Base-by-base conservation (phyloP, 371 early-diverging fungal species). In the Batkoa obscura region DNA sequence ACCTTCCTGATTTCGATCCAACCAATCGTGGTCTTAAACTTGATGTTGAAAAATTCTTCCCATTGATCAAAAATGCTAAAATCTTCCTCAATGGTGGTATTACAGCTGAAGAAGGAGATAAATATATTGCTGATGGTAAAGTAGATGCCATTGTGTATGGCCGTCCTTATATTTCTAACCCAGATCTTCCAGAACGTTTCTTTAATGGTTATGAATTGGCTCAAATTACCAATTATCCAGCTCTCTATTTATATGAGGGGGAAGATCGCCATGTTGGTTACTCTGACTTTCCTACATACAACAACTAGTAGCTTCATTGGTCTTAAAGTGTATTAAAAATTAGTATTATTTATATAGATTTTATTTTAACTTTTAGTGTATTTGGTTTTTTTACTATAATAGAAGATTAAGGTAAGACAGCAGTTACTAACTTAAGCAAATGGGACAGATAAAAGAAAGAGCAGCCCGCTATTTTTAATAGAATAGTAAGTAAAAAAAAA, bases 61-160 rank as follows among this genome's bases (percentile, higher is more conserved):
- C 33, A 12, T 13, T 39, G 5, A 45, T 45, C 10, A 53, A 53
- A 30, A 37, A 37, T 15, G 12, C 53, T 30, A 15, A 39, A 12
- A 4, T 53, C 38, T 39, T 53, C 42, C 37, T 64, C 2, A 72
- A 80, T 8, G 79, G 72, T 0, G 92, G 92, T 0, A 60, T 72
- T 0, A 88, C 90, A 48, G 73, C 70, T 0, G 71, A 74, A 8
- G 71, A 76, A 31, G 59, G 62, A 0, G 58, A 60, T 23, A 55
- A 62, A 39, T 46, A 59, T 12, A 38, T 64, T 37, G 35, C 49
- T 32, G 23, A 36, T 1, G 60, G 51, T 8, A 42, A 61, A 42
- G 66, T 59, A 0, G 64, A 63, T 43, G 31, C 61, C 17, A 54
- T 64, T 12, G 58, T 60, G 0, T 59, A 46, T 38, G 64, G 59